Base-by-base conservation (phyloP, 768 basidiomycete species). In the Suillus subluteus region DNA sequence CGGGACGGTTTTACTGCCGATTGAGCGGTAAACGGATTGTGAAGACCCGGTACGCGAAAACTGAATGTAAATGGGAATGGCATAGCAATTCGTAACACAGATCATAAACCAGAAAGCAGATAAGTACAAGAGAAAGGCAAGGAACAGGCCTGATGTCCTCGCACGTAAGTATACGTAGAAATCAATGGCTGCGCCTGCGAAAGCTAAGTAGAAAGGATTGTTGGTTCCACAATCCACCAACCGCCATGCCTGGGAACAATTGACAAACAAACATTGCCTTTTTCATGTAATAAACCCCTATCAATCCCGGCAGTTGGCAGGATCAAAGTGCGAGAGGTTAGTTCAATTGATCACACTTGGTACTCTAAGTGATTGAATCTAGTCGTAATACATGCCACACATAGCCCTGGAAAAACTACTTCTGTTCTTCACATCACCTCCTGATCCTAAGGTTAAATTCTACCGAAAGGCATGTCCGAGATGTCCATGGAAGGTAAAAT, bases 21-120 rank as follows among this genome's bases (percentile, higher is more conserved):
- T 32, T 58, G 62, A 67, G 64, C 69, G 71, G 82, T 73, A 77
- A 92, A 92, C 11, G 91, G 91, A 71, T 91, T 92, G 32, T 81
- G 75, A 62, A 91, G 72, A 7, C 89, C 90, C 6, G 91, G 88
- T 15, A 90, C 86, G 43, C 82, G 74, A 67, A 92, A 82, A 18
- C 76, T 85, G 81, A 93, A 93, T 62, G 90, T 91, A 74, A 93
- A 93, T 15, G 90, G 85, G 71, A 91, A 92, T 4, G 81, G 75
- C 84, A 86, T 85, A 7, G 54, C 62, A 58, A 65, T 64, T 74
- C 74, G 75, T 75, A 40, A 67, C 58, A 66, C 23, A n/a, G 64
- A 64, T 76, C 74, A 69, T 76, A 65, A 76, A 65, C 30, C 38
- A 64, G 32, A 26, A 40, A 43, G 23, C 41, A 63, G 41, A 40